Base-by-base conservation (phyloP, 2,329 filamentous ascomycete species). In the Trichoderma sp. region DNA sequence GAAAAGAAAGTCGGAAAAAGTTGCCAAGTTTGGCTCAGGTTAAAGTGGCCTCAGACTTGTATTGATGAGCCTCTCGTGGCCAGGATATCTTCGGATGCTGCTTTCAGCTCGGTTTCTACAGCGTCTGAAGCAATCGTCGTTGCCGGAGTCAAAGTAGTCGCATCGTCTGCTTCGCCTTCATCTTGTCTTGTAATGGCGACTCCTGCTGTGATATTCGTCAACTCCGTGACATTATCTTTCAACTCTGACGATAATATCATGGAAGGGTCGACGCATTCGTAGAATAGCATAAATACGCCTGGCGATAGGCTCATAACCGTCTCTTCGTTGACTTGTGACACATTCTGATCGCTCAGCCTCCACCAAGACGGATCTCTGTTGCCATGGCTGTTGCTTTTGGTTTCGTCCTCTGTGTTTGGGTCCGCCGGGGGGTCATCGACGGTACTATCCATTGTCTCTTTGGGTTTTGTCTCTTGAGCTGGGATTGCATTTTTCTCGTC, bases 221-320 rank as follows among this genome's bases (percentile, higher is more conserved):
- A 73, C 43, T 76, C 72, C 55, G 74, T 69, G 70, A 73, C 73
- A 19, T 70, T 71, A 27, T 49, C 49, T 43, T 61, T 47, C 16
- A 43, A 16, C 11, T 79, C 77, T 29, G 77, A 74, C 29, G 78
- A 75, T 11, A 84, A 77, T 24, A 90, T 77, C 33, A 83, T 82
- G 47, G 78, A 81, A 0, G 84, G 79, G 69, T 91, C 88, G 29
- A 91, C 82, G 58, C 87, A 88, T 77, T 99, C 95, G 78, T 98
- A 99, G 78, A 98, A 98, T 0, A 98, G 86, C 95, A 99, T 98
- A 77, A 98, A 98, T 0, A 94, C 95, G 1, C 93, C 93, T 0
- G 79, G 77, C 0, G 89, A 89, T 73, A 97, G 91, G 2, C 84
- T 85, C 62, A 96, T 82, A 0, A 97, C 92, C 33, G 87, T 86